Evolutionary conservation across 1,284 basidiomycete species (phyloP).

Genomic region (Ustilago loliicola): DNA sequence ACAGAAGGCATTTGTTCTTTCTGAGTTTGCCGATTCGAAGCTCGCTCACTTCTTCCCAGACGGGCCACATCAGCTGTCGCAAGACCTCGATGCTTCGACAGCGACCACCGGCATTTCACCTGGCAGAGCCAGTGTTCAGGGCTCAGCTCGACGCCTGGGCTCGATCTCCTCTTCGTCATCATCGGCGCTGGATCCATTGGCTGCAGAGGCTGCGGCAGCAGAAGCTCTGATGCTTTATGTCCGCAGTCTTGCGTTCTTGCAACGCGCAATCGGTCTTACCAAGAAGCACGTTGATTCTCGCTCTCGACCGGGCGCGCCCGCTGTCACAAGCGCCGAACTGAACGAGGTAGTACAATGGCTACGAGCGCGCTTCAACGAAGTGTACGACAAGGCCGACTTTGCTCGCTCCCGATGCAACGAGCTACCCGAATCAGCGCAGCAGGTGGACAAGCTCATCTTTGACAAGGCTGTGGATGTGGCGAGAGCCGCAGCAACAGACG

Average conservation of each 20-base stretch:
- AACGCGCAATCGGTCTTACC: slow-evolving; percentile 80
- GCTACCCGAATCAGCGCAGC: slow-evolving; percentile 72
- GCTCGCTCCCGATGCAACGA: slow-evolving; percentile 73
- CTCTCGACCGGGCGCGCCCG: slow-evolving; percentile 46
- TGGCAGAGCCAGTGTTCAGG: slow-evolving; percentile 28
- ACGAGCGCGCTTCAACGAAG: slow-evolving; percentile 75
- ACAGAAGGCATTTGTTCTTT: slow-evolving; percentile 93
- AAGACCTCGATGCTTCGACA: slow-evolving; percentile 36
- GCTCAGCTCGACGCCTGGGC: slow-evolving; percentile 22
- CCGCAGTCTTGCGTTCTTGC: slow-evolving; percentile 90
- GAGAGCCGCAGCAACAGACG: slow-evolving; percentile 89
- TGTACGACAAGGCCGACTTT: slow-evolving; percentile 75
- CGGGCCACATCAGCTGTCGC: slow-evolving; percentile 59
- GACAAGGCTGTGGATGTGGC: slow-evolving; percentile 77
- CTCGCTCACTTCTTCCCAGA: slow-evolving; percentile 80
- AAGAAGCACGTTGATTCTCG: slow-evolving; percentile 71
- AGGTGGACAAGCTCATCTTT: slow-evolving; percentile 74
- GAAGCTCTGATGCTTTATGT: slow-evolving; percentile 91
- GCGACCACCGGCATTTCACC: slow-evolving; percentile 39
- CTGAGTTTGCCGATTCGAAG: slow-evolving; percentile 92
- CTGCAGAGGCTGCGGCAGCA: slow-evolving; percentile 73
- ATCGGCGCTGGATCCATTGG: slow-evolving; percentile 38
- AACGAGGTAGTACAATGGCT: slow-evolving; percentile 76
- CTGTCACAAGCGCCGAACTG: slow-evolving; percentile 72
- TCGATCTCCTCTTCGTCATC: slow-evolving; percentile 48